Base-by-base conservation (phyloP, 371 early-diverging fungal genomes). In the Mucor piriformis region DNA sequence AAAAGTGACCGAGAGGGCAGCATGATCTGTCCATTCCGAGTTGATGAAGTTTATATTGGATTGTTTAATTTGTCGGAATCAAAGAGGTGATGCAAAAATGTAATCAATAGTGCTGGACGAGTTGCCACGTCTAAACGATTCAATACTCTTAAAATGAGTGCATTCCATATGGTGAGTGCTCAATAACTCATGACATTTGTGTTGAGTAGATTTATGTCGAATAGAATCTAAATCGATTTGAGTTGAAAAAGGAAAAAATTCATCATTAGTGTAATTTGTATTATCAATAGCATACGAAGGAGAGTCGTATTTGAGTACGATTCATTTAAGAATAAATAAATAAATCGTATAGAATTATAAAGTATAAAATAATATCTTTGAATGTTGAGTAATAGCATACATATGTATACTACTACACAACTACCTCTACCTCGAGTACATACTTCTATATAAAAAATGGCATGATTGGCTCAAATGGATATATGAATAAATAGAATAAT, bases 21-120 rank as follows among this genome's bases (percentile, higher is more conserved):
- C 47, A 46, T 59, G 60, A 47, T 59, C 60, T 13, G 60, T 59
- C 47, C 60, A 59, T 6, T 6, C 10, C 6, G 60, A 25, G 4
- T 24, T 27, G 37, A 59, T 32, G 47, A 52, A 52, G 4, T 51
- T n/a, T n/a, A 42, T 37, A n/a, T 15, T 6, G 4, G 58, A 50
- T 10, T 20, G 7, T 13, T 25, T 12, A 0, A 38, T 2, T 11
- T 25, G 33, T 21, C 43, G 50, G 16, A 20, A 5, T 1, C 40
- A 20, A 1, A 8, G 2, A 29, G 29, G 50, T 1, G 42, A 42
- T 2, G 35, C 23, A 11, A n/a, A 59, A 7, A 59, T 29, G 15
- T 57, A 57, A 29, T 57, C 58, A 12, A 57, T 49, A 3, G 49
- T 49, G 1, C 48, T 24, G 3, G 6, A 6, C 1, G 25, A 16